phyloP scores from a whole-genome alignment of 2,329 filamentous ascomycete species.

The Penicillium paneum region DNA sequence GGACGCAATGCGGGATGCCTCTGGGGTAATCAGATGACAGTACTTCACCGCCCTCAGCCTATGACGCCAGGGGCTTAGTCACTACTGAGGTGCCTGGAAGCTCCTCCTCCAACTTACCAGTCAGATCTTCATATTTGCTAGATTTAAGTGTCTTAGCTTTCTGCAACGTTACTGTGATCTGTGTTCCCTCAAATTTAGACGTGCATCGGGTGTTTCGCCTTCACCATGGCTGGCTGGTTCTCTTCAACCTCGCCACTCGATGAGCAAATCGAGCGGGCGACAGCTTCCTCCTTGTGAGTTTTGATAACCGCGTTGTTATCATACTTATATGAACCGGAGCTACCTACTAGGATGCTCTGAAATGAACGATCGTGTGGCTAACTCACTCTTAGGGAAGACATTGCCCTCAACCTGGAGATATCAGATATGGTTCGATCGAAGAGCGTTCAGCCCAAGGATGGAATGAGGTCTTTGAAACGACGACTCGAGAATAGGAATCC shows the following conservation, averaged over 20 bases:
- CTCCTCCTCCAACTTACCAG: constrained; percentile 17
- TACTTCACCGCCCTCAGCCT: constrained; percentile 33
- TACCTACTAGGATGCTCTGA: background rate
- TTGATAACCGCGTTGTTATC: constrained; percentile 14
- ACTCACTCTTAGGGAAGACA: constrained; percentile 69
- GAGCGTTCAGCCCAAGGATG: constrained; percentile 94
- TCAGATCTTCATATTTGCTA: constrained; percentile 7
- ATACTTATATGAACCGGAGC: background rate
- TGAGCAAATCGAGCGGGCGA: constrained; percentile 94
- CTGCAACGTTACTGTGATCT: constrained; percentile 35
- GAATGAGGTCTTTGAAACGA: constrained; percentile 92
- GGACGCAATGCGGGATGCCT: constrained; percentile 18
- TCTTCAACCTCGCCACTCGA: constrained; percentile 89
- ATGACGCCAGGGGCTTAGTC: constrained; percentile 37
- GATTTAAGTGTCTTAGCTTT: constrained; percentile 6
- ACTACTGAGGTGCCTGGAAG: constrained; percentile 20
- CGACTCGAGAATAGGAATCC: constrained; percentile 97
- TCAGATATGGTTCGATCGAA: constrained; percentile 97
- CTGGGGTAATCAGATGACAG: constrained; percentile 23
- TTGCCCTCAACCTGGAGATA: constrained; percentile 95
- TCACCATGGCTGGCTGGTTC: constrained; percentile 94
- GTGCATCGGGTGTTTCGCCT: constrained; percentile 22
- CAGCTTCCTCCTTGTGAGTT: constrained; percentile 82
- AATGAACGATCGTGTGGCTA: constrained; percentile 2
- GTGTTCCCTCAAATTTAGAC: background rate